Evolutionary conservation across 2,329 filamentous ascomycete genomes (phyloP).

Genomic region (Aspergillus jensenii): DNA sequence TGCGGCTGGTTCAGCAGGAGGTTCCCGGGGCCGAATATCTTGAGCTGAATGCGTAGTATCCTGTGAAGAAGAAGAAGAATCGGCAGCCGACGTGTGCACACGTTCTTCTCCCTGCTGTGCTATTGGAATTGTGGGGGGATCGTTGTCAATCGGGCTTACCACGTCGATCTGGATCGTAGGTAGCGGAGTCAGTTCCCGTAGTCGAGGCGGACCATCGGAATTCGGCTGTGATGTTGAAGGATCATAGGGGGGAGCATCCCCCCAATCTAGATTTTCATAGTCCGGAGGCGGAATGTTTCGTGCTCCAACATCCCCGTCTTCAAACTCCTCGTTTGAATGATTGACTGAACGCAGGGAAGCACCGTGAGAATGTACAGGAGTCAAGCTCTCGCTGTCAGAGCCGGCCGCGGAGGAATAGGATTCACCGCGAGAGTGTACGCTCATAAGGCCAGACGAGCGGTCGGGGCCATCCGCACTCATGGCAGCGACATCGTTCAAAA

Average conservation of each 20-base stretch:
- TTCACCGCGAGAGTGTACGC: slow-evolving; percentile 30
- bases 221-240: slow-evolving; percentile 23
- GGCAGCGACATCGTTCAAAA: slow-evolving; percentile 40
- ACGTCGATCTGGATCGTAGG: slow-evolving; percentile 34
- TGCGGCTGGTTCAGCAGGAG: neutral
- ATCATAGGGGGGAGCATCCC: slow-evolving; percentile 44
- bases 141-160: slow-evolving; percentile 27
- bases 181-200: slow-evolving; percentile 23
- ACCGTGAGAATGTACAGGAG: slow-evolving; percentile 28
- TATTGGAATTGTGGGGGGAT: slow-evolving; percentile 25
- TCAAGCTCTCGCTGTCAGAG: slow-evolving; percentile 30
- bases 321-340: slow-evolving; percentile 20
- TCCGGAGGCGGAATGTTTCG: slow-evolving; percentile 41
- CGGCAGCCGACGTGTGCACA: neutral
- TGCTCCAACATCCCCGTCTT: slow-evolving; percentile 40
- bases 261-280: slow-evolving; percentile 44
- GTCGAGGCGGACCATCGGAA: slow-evolving; percentile 13
- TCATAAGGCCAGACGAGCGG: slow-evolving; percentile 29
- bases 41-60: neutral
- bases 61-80: neutral
- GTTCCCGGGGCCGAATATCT: neutral
- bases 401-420: slow-evolving; percentile 36
- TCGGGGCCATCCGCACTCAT: slow-evolving; percentile 30
- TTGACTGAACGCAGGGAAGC: slow-evolving; percentile 24
- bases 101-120: slow-evolving; percentile 10